A percentile compares a stretch with the other conserved stretches of the same genome.
These are phyloP conservation scores for Saccharomyces mikatae DNA, from an alignment of 805 yeast genomes.

Conservation along the genomic window DNA sequence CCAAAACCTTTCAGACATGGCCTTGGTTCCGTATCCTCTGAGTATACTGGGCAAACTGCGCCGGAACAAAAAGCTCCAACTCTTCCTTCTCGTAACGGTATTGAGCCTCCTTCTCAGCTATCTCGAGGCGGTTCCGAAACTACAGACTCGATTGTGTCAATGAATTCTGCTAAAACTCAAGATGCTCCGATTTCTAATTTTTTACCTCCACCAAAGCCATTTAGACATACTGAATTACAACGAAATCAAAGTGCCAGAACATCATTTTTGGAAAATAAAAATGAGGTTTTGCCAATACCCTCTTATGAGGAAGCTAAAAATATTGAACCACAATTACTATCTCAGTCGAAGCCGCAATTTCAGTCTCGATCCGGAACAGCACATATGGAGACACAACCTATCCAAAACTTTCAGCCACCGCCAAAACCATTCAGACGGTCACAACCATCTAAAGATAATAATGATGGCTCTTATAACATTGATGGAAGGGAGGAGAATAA, in stretches of 20 bases:
- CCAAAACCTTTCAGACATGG: conserved; percentile 21
- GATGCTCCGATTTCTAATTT: conserved; percentile 8
- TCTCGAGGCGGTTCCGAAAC: neutral
- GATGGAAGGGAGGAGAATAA: neutral
- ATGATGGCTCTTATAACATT: neutral
- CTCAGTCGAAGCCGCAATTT: neutral
- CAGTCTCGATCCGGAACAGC: neutral
- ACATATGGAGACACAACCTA: neutral
- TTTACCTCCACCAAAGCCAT: conserved; percentile 30
- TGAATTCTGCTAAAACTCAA: neutral
- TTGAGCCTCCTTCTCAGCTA: neutral
- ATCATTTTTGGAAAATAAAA: neutral
- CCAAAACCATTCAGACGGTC: conserved; percentile 23
- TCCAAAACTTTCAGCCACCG: conserved; percentile 25
- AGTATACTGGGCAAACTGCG: neutral
- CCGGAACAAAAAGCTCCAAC: neutral
- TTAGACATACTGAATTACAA: neutral
- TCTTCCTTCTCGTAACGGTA: neutral
- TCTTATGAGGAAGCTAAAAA: neutral
- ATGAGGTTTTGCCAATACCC: neutral
- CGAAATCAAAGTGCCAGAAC: neutral
- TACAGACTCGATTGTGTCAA: neutral
- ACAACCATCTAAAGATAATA: neutral
- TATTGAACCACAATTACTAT: neutral
- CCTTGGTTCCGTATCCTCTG: neutral